Base-by-base conservation (phyloP, 2,329 filamentous ascomycete genomes). In the Colletotrichum sojae region DNA sequence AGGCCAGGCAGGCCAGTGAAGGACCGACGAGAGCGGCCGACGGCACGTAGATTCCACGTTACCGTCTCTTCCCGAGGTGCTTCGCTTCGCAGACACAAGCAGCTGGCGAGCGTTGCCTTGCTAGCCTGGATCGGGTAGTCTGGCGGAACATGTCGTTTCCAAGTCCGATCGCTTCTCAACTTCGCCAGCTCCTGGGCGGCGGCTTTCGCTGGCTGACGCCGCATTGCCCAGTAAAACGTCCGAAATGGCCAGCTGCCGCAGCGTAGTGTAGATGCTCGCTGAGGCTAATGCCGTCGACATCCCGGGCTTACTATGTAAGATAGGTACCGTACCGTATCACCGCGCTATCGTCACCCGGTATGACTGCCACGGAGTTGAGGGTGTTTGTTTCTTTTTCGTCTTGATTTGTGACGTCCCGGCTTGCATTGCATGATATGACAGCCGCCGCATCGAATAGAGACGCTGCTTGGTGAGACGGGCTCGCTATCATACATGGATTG, bases 41-140 rank as follows among this genome's bases (percentile, higher is more conserved):
- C 66, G 55, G 66, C 63, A 39, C 43, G 20, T 36, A 48, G n/a
- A n/a, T 39, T 56, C 49, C 54, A 43, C n/a, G 65, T 40, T 20
- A 40, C 65, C 65, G 48, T 64, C 59, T 20, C 60, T 58, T 64
- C 52, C 65, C 65, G 46, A 64, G 40, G 43, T 46, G 48, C 40
- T 27, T 5, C 27, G 9, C 27, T 8, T 36, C 31, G 10, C 31
- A 36, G 31, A 36, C 31, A 10, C 31, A 36, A 36, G 48, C 40
- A 40, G 53, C 40, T 39, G 15, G 27, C 18, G 45, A 49, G 18
- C 18, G 25, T 40, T 36, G 31, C 31, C 31, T 59, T 59, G 54
- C 65, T 45, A 68, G 31, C 39, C 65, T 39, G 48, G n/a, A 43
- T 65, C 53, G 20, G 54, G 39, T 22, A 64, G 40, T 18, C 48